phyloP scores from a whole-genome alignment of 345 rosid genomes.

The Dovyalis caffra region DNA sequence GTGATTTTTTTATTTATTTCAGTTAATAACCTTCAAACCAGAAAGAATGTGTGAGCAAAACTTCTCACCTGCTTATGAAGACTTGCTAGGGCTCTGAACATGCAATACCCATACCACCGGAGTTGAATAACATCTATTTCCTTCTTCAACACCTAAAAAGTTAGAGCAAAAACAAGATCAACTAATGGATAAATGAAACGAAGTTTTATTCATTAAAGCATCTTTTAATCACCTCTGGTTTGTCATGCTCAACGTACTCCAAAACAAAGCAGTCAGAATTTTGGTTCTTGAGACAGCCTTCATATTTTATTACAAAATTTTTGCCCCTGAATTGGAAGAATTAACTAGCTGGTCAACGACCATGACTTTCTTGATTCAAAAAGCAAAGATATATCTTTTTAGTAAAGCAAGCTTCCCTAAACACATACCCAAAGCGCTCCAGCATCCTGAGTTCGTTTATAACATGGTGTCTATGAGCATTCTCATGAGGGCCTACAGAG shows the following conservation, averaged over 20 bases:
- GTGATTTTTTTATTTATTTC: slow-evolving; percentile 1
- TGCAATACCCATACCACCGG: slow-evolving; percentile 78
- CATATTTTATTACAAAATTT: slow-evolving; percentile 70
- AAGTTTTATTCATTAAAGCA: not conserved
- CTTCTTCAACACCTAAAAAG: slow-evolving; percentile 57
- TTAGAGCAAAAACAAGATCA: slow-evolving; percentile 16
- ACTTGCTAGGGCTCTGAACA: slow-evolving; percentile 83
- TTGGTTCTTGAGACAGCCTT: slow-evolving; percentile 73
- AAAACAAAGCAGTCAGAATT: slow-evolving; percentile 80
- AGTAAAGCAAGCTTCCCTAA: not conserved
- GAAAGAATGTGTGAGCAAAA: not conserved
- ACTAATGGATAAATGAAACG: slow-evolving; percentile 13
- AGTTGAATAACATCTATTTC: slow-evolving; percentile 70
- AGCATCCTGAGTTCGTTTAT: slow-evolving; percentile 80
- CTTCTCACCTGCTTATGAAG: slow-evolving; percentile 76
- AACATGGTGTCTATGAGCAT: slow-evolving; percentile 64
- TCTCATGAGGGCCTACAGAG: slow-evolving; percentile 77
- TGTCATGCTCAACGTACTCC: slow-evolving; percentile 88
- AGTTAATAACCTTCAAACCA: not conserved
- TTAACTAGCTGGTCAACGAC: slow-evolving; percentile 3
- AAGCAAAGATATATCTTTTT: not conserved
- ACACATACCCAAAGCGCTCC: slow-evolving; percentile 86
- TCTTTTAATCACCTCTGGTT: slow-evolving; percentile 66
- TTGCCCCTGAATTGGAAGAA: slow-evolving; percentile 65
- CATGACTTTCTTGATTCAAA: not conserved